A percentile compares a stretch with the other conserved stretches of the same genome.
These are phyloP conservation scores for Amanita pallidorosea DNA, from an alignment of 768 basidiomycete genomes.

Conservation along the genomic window DNA sequence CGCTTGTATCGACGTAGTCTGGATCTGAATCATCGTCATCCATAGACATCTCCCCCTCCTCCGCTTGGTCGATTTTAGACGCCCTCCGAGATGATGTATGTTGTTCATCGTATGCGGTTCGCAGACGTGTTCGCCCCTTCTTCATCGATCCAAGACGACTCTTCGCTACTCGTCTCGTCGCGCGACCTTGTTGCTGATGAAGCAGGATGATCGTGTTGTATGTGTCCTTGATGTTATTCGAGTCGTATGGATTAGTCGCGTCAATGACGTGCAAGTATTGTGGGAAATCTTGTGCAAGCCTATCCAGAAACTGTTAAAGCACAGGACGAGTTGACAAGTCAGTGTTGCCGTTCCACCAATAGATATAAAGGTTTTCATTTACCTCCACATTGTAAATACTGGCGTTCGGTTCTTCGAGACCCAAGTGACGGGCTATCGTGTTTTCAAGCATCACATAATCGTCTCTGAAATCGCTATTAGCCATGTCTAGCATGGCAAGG, in stretches of 20 bases:
- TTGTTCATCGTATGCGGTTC: background rate
- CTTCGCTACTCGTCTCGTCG: background rate
- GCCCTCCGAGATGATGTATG: background rate
- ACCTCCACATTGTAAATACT: background rate
- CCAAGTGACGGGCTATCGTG: background rate
- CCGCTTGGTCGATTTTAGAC: too few relatives aligned
- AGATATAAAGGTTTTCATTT: background rate
- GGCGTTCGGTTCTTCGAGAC: background rate
- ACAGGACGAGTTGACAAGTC: background rate
- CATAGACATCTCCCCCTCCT: background rate
- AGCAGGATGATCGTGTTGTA: background rate
- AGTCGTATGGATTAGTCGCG: background rate
- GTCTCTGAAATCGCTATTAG: background rate
- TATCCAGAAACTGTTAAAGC: background rate
- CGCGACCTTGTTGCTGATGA: background rate
- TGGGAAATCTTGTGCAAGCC: background rate
- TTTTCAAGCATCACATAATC: background rate
- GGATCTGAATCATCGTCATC: background rate
- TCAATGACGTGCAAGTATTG: background rate
- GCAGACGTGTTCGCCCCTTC: background rate
- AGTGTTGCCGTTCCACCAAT: background rate
- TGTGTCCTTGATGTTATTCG: background rate
- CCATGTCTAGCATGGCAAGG: slow-evolving; percentile 3
- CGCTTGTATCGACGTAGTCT: background rate
- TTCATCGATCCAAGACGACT: background rate